A percentile compares a stretch with the other conserved stretches of the same genome.
phyloP scores from a whole-genome alignment of 2,329 filamentous ascomycete genomes.

The Penicillium sp. region DNA sequence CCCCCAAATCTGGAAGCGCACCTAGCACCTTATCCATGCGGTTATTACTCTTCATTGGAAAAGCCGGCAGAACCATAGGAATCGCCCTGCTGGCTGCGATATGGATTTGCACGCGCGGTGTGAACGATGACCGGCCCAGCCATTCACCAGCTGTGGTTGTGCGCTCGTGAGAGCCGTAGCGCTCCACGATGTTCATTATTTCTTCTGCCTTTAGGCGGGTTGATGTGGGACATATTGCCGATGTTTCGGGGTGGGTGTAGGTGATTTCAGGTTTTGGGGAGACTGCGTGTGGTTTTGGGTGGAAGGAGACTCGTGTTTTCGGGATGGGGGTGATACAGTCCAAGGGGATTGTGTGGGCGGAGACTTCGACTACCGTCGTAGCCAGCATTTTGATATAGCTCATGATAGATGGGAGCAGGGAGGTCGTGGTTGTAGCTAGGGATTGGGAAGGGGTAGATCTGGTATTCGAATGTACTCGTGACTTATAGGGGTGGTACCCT shows the following conservation, averaged over 20 bases:
- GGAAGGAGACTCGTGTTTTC: neutral
- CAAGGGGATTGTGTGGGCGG: neutral
- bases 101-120: constrained; percentile 2
- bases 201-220: neutral
- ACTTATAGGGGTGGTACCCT: neutral
- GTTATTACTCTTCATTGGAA: constrained; percentile 10
- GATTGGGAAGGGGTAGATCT: neutral
- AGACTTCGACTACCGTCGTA: neutral
- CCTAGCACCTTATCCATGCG: constrained; percentile 6
- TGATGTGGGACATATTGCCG: neutral
- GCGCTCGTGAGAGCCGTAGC: constrained; percentile 2
- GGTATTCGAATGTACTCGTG: neutral
- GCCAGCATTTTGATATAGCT: constrained; percentile 4
- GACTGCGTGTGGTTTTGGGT: neutral
- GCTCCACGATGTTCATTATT: constrained; percentile 1
- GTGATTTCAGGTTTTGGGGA: neutral
- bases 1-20: constrained; percentile 1
- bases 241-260: neutral
- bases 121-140: constrained; percentile 7
- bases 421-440: neutral
- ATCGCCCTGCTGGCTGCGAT: constrained; percentile 1
- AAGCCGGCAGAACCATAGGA: constrained; percentile 7
- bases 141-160: constrained; percentile 3
- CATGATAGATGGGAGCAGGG: neutral
- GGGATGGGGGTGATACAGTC: neutral